These are phyloP conservation scores for Rhodotorula kratochvilovae DNA, from an alignment of 768 basidiomycete genomes.

Conservation along the genomic window DNA sequence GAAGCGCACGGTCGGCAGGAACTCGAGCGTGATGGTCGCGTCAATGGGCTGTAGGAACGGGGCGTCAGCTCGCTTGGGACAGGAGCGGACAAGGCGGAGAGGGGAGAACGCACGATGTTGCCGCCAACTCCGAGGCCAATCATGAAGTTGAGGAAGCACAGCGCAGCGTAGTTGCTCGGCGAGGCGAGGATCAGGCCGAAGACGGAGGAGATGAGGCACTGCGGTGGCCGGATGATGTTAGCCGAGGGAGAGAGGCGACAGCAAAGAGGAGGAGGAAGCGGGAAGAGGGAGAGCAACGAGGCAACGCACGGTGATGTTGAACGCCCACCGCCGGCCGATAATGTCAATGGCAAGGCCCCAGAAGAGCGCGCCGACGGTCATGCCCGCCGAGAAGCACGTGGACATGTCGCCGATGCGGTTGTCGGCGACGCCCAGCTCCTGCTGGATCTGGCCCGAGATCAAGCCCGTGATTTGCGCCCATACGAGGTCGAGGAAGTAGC, in stretches of 20 bases:
- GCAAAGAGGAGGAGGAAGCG: no score
- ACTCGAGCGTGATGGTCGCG: conserved; percentile 49
- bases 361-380: conserved; percentile 45
- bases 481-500: conserved; percentile 48
- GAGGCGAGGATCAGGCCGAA: conserved; percentile 49
- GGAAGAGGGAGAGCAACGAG: no score
- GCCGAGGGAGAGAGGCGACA: no score
- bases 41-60: conserved; percentile 45
- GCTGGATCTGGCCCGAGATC: conserved; percentile 32
- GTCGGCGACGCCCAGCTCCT: conserved; percentile 45
- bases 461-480: conserved; percentile 48
- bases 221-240: conserved; percentile 18
- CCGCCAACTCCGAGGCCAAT: conserved; percentile 47
- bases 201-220: conserved; percentile 47
- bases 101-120: conserved; percentile 43
- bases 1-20: conserved; percentile 44
- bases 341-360: conserved; percentile 48
- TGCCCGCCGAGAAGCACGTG: conserved; percentile 46
- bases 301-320: conserved; percentile 44
- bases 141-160: conserved; percentile 47
- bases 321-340: conserved; percentile 46
- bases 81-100: neutral
- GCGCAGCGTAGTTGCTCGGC: conserved; percentile 48
- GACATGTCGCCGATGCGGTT: conserved; percentile 45
- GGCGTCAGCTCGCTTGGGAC: neutral